phyloP scores from a whole-genome alignment of 495 filamentous ascomycete genomes.

The Xylaria castorea region DNA sequence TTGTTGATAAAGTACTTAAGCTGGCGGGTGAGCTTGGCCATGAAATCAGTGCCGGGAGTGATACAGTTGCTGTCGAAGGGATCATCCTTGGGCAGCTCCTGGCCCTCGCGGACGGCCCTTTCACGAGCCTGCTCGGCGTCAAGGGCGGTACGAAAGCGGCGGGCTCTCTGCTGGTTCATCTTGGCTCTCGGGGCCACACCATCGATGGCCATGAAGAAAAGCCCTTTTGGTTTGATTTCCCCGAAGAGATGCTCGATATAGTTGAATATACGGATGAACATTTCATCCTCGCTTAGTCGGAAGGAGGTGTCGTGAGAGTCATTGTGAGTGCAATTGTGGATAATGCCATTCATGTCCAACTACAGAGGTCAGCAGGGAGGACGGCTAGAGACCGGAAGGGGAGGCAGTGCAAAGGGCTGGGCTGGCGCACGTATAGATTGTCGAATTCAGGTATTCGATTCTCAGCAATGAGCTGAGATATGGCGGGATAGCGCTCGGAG shows the following conservation, averaged over 20 bases:
- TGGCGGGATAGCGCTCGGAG: slow-evolving; percentile 97
- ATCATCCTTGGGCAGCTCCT: slow-evolving; percentile 93
- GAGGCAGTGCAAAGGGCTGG: slow-evolving; percentile 23
- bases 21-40: slow-evolving; percentile 92
- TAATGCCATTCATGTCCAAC: slow-evolving; percentile 99
- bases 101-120: slow-evolving; percentile 85
- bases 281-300: slow-evolving; percentile 94
- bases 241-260: slow-evolving; percentile 99
- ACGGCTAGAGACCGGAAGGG: not conserved
- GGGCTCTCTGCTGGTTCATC: slow-evolving; percentile 98
- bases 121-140: slow-evolving; percentile 89
- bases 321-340: slow-evolving; percentile 99
- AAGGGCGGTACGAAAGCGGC: slow-evolving; percentile 92
- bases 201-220: slow-evolving; percentile 99
- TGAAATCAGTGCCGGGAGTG: slow-evolving; percentile 96
- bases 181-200: slow-evolving; percentile 97
- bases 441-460: slow-evolving; percentile 99
- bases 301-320: slow-evolving; percentile 84
- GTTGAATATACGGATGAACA: slow-evolving; percentile 99
- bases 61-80: slow-evolving; percentile 99
- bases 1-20: slow-evolving; percentile 99
- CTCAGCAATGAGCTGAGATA: slow-evolving; percentile 98
- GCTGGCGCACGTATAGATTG: slow-evolving; percentile 77
- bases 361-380: slow-evolving; percentile 40
- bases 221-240: slow-evolving; percentile 96